A percentile compares a stretch with the other conserved stretches of the same genome.
Evolutionary conservation across 2,329 filamentous ascomycete species (phyloP).

Genomic region (Pestalotiopsis sp.): DNA sequence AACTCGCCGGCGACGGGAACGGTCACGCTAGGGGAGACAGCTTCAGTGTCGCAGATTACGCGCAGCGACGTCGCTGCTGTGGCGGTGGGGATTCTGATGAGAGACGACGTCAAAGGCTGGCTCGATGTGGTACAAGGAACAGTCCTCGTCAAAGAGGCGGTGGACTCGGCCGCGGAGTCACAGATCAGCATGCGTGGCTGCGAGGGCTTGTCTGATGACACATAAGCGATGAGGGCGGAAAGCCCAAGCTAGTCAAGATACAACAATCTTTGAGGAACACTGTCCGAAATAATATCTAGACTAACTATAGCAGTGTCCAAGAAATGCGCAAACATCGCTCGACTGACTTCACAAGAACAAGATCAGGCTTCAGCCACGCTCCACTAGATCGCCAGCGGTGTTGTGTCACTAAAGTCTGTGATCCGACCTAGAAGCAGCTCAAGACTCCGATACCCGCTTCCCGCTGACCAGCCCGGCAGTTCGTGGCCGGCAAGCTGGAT

Average conservation of each 20-base stretch:
- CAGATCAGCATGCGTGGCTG: not conserved
- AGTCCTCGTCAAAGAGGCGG: not conserved
- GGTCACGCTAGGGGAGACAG: not conserved
- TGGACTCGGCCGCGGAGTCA: not conserved
- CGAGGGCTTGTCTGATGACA: not conserved
- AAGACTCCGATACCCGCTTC: not conserved
- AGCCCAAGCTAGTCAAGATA: not conserved
- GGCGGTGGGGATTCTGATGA: not conserved
- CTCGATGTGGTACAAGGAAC: not conserved
- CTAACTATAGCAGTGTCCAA: too few relatives aligned
- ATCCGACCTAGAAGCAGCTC: conserved; percentile 7
- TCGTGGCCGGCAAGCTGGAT: conserved; percentile 4
- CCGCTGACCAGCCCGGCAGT: not conserved
- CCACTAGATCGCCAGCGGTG: not conserved
- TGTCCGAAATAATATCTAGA: too few relatives aligned
- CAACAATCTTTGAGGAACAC: too few relatives aligned
- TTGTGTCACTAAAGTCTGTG: not conserved
- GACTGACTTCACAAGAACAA: too few relatives aligned
- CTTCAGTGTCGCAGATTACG: not conserved
- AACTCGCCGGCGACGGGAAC: not conserved
- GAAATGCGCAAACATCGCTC: too few relatives aligned
- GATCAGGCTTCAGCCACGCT: too few relatives aligned
- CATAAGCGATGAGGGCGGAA: not conserved
- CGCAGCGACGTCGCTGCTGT: not conserved
- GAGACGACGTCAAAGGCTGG: not conserved